Percentiles rank a stretch among this genome's conserved stretches.
Evolutionary conservation across 495 filamentous ascomycete species (phyloP).

Genomic region (Aspergillus steynii): DNA sequence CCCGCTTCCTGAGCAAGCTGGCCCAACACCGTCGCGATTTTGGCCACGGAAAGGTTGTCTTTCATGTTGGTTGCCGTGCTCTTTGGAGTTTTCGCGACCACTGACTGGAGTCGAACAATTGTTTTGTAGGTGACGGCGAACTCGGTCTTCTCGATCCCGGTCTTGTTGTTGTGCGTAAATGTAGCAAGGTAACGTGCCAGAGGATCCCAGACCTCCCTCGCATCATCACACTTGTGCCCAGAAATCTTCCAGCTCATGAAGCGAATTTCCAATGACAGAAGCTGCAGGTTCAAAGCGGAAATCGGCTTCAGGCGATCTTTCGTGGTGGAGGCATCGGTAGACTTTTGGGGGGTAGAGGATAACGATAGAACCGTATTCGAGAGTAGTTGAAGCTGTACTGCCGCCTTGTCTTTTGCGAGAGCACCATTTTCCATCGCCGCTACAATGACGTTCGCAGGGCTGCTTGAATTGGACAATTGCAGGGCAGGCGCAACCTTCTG

Average conservation of each 20-base stretch:
- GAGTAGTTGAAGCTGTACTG: constrained; percentile 68
- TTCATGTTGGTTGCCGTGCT: constrained; percentile 22
- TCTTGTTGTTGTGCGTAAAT: constrained; percentile 56
- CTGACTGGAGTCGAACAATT: constrained; percentile 41
- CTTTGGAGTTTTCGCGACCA: constrained; percentile 32
- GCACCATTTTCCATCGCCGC: constrained; percentile 44
- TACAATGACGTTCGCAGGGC: constrained; percentile 66
- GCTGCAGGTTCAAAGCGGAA: constrained; percentile 62
- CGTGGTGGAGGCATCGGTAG: constrained; percentile 39
- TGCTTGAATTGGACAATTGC: constrained; percentile 49
- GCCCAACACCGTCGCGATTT: constrained; percentile 37
- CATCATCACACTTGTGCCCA: constrained; percentile 64
- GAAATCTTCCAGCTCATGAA: constrained; percentile 70
- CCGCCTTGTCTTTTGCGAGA: constrained; percentile 57
- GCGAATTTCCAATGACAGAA: constrained; percentile 65
- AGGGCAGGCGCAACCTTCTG: constrained; percentile 50
- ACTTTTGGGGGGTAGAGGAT: constrained; percentile 40
- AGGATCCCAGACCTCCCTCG: constrained; percentile 70
- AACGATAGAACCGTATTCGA: constrained; percentile 63
- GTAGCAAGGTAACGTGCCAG: constrained; percentile 63
- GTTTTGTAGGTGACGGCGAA: constrained; percentile 41
- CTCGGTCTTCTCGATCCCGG: constrained; percentile 35
- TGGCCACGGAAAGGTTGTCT: constrained; percentile 30
- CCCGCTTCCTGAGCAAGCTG: constrained; percentile 49
- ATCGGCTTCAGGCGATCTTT: constrained; percentile 58